Base-by-base conservation (phyloP, 306 rosid species). In the Mucuna pruriens region DNA sequence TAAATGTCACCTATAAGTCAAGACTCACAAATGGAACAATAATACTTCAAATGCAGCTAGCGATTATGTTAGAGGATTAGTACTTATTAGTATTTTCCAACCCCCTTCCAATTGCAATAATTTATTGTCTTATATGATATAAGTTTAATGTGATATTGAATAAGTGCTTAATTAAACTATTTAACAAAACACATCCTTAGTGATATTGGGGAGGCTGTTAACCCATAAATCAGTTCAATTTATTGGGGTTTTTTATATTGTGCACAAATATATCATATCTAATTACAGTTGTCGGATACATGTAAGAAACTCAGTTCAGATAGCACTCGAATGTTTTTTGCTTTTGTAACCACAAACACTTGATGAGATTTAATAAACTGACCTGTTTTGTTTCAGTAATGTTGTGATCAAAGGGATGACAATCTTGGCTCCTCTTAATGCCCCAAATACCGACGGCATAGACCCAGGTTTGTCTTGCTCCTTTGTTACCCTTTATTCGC, bases 381-480 rank as follows among this genome's bases (percentile, higher is more conserved):
- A 29, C 36, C 4, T 49, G 36, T 76, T 71, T 74, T 83, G 71
- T 85, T 91, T 89, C 97, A 95, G 98, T 11, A 95, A 95, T 33
- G 96, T 95, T 74, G 97, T 95, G 80, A 77, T 95, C 80, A 93
- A 89, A 90, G 92, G 90, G 81, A 93, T 95, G 99, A 93, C 96
- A 48, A 92, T 95, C 54, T 85, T 95, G 89, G 98, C 99, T 78
- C 98, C 99, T 49, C 96, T 91, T 38, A 90, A 93, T 17, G 99
- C 99, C 52, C 99, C 98, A 15, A 95, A 95, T 83, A 95, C 99
- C 0, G 98, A 95, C 74, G 99, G 98, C 74, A 86, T 95, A 39
- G 99, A 95, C 67, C 98, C 99, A 78, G 99, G 97, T 93, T 84
- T 82, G 83, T 15, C 40, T 38, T 38, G 38, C 6, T 64, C 71